Percentiles rank a stretch among this genome's conserved stretches.
phyloP scores from a whole-genome alignment of 495 filamentous ascomycete genomes.

The Neurospora sp. region DNA sequence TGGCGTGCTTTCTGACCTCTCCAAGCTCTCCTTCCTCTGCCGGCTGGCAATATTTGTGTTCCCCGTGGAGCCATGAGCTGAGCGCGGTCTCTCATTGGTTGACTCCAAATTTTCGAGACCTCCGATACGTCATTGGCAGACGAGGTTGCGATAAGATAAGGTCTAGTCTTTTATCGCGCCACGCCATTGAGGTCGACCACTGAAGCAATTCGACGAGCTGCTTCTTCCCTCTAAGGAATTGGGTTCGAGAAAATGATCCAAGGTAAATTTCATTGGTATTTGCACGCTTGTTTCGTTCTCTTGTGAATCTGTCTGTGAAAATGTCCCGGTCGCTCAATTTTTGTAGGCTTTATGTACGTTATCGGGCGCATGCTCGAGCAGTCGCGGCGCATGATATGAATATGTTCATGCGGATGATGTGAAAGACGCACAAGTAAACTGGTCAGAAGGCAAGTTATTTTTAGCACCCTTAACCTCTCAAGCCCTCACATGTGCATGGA shows the following conservation, averaged over 20 bases:
- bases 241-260: background rate
- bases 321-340: background rate
- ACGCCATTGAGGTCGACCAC: background rate
- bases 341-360: background rate
- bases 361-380: background rate
- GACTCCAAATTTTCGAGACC: slow-evolving; percentile 7
- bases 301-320: background rate
- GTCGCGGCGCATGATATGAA: background rate
- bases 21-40: background rate
- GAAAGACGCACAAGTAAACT: background rate
- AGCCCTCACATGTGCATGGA: background rate
- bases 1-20: background rate
- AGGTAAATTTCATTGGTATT: no score
- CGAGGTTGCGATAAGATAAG: slow-evolving; percentile 20
- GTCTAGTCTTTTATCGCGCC: background rate
- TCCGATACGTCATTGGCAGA: slow-evolving; percentile 20
- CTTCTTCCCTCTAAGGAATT: background rate
- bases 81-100: background rate
- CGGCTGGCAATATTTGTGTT: background rate
- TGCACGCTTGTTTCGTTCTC: background rate
- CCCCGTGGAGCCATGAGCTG: background rate
- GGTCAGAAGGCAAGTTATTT: background rate
- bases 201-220: background rate
- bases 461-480: background rate
- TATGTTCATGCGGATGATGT: background rate